Base-by-base conservation (phyloP, 768 basidiomycete genomes). In the Collybiopsis confluens region DNA sequence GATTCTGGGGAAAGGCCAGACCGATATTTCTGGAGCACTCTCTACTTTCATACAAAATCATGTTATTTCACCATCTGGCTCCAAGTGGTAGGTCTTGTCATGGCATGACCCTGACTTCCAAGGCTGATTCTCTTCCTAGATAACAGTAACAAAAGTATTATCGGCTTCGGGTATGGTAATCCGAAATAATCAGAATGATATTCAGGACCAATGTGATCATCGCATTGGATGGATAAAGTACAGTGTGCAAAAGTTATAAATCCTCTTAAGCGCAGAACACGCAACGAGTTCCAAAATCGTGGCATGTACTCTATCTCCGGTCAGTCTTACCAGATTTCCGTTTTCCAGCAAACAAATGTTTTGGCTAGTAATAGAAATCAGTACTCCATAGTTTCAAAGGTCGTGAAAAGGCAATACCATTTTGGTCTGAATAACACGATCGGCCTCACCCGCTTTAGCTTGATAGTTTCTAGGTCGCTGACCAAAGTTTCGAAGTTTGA, bases 401-500 rank as follows among this genome's bases (percentile, higher is more conserved):
- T 47, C 27, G 28, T 37, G 26, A 21, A 24, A 30, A 42, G 33
- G 35, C 73, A 78, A 11, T 48, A 91, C 91, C 90, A 88, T 92
- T 79, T 92, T 92, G 58, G 77, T 78, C 64, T 73, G 79, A 72
- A 92, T 92, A 10, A 79, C 79, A 59, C 90, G 84, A 73, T 95
- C 92, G 55, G 82, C 77, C 78, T 99, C 96, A 55, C 90, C 91
- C 36, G 94, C 95, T 66, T 88, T 92, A 23, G 92, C 96, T 41
- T 85, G 78, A 77, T 84, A 83, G 68, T 96, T 96, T 56, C 92
- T 87, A 51, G 80, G 81, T 60, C 96, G 79, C 67, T 96, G 93
- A 5, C 86, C 87, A 52, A 96, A 80, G 62, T 92, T 90, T 59
- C 91, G 88, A 54, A 98, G 76, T 64, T 87, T 83, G 67, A 81